phyloP scores from a whole-genome alignment of 345 rosid genomes.

The Noccaea bulbosa region DNA sequence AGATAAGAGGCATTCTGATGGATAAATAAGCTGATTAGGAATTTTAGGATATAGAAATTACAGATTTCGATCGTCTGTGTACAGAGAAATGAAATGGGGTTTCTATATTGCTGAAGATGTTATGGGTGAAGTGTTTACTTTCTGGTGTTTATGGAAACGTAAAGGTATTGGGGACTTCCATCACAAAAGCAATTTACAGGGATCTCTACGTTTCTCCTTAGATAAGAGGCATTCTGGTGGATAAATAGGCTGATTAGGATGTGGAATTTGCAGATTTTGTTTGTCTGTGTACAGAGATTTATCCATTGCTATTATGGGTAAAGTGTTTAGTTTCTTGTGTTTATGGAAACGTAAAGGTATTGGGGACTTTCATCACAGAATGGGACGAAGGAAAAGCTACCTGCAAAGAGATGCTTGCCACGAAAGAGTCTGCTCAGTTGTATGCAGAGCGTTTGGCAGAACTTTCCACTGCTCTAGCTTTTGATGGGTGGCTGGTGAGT shows the following conservation, averaged over 20 bases:
- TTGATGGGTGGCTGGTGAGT: conserved; percentile 93
- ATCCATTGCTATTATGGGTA: background rate
- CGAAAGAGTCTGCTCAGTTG: conserved; percentile 68
- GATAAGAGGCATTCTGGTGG: background rate
- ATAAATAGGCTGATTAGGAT: conserved; percentile 6
- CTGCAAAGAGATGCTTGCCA: conserved; percentile 61
- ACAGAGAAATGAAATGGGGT: too few species aligned
- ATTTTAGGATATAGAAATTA: background rate
- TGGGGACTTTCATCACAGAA: conserved; percentile 89
- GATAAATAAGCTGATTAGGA: conserved; percentile 12
- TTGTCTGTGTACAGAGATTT: background rate
- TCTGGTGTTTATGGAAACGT: too few species aligned
- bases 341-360: conserved; percentile 53
- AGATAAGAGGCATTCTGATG: background rate
- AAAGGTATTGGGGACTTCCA: too few species aligned
- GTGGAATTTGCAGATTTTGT: background rate
- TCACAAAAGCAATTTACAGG: too few species aligned
- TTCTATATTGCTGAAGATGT: too few species aligned
- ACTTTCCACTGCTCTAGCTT: conserved; percentile 68
- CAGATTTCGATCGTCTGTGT: background rate
- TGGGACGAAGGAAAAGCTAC: conserved; percentile 71
- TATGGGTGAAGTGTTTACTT: too few species aligned
- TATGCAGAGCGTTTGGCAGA: conserved; percentile 76
- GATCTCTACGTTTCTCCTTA: too few species aligned
- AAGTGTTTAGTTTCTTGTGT: conserved; percentile 29